These are phyloP conservation scores for Aspergillus vadensis DNA, from an alignment of 2,329 filamentous ascomycete species.

Conservation along the genomic window DNA sequence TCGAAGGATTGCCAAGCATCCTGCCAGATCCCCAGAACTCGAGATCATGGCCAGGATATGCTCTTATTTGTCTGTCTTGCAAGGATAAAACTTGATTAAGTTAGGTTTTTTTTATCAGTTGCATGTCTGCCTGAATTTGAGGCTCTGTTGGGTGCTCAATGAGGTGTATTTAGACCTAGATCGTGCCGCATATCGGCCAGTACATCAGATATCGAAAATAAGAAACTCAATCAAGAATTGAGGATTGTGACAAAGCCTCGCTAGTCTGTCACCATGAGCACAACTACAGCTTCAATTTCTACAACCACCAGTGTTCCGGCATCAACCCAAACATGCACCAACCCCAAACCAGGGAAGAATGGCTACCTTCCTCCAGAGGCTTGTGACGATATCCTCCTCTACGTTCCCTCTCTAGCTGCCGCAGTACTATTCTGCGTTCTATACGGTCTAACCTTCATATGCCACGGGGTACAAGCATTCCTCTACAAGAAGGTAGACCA, in stretches of 20 bases:
- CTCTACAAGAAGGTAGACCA: conserved; percentile 31
- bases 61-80: too few relatives aligned
- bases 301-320: conserved; percentile 18
- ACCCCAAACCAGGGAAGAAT: conserved; percentile 36
- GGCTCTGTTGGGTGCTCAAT: too few relatives aligned
- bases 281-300: conserved; percentile 5
- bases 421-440: conserved; percentile 37
- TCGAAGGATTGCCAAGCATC: too few relatives aligned
- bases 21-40: too few relatives aligned
- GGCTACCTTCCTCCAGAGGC: conserved; percentile 41
- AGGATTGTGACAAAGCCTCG: background rate
- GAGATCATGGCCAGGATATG: too few relatives aligned
- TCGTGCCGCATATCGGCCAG: too few relatives aligned
- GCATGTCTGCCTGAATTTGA: too few relatives aligned
- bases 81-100: too few relatives aligned
- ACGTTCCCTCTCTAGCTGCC: conserved; percentile 34
- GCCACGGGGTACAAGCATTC: conserved; percentile 37
- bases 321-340: conserved; percentile 21
- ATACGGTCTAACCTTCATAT: conserved; percentile 32
- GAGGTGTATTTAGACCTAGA: too few relatives aligned
- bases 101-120: too few relatives aligned
- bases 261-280: conserved; percentile 2
- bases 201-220: too few relatives aligned
- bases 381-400: conserved; percentile 37
- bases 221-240: too few relatives aligned